Percentiles rank a stretch among this genome's conserved stretches.
Conservation (phyloP, 495 filamentous ascomycete species). For the Chaetomium tenue region DNA sequence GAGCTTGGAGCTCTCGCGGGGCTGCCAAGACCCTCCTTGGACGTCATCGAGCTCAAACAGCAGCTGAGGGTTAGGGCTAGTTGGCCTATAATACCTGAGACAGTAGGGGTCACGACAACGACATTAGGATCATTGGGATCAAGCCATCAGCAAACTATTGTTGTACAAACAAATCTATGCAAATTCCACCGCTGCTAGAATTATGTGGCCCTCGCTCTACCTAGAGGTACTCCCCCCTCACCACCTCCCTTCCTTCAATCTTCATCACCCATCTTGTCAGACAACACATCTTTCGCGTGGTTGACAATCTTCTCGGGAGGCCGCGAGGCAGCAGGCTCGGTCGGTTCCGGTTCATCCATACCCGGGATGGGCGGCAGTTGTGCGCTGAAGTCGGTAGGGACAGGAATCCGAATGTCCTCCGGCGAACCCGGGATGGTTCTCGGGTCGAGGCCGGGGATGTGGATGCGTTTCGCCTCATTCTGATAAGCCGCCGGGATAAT, state of each 20-base stretch:
- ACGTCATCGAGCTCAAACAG: neutral
- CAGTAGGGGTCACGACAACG: neutral
- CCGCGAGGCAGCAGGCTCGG: slow-evolving; percentile 30
- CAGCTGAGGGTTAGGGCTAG: slow-evolving; percentile 14
- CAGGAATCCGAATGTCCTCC: slow-evolving; percentile 80
- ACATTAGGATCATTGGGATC: neutral
- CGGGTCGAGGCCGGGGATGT: slow-evolving; percentile 52
- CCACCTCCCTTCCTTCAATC: slow-evolving; percentile 31
- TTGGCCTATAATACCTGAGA: too few species aligned
- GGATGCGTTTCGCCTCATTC: slow-evolving; percentile 86
- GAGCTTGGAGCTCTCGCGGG: slow-evolving; percentile 17
- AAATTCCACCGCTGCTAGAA: neutral
- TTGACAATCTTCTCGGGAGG: slow-evolving; percentile 49
- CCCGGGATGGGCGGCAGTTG: slow-evolving; percentile 36
- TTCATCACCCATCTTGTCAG: slow-evolving; percentile 49
- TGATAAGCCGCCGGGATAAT: slow-evolving; percentile 97
- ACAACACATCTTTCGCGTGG: slow-evolving; percentile 45
- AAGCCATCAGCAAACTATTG: too few species aligned
- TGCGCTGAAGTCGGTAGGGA: slow-evolving; percentile 47
- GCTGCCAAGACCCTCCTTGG: slow-evolving; percentile 1
- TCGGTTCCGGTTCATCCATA: slow-evolving; percentile 36
- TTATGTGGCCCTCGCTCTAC: neutral
- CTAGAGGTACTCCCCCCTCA: neutral
- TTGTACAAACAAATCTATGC: too few species aligned
- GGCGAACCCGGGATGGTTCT: slow-evolving; percentile 63